Base-by-base conservation (phyloP, 306 rosid genomes). In the Cicer cuneatum region DNA sequence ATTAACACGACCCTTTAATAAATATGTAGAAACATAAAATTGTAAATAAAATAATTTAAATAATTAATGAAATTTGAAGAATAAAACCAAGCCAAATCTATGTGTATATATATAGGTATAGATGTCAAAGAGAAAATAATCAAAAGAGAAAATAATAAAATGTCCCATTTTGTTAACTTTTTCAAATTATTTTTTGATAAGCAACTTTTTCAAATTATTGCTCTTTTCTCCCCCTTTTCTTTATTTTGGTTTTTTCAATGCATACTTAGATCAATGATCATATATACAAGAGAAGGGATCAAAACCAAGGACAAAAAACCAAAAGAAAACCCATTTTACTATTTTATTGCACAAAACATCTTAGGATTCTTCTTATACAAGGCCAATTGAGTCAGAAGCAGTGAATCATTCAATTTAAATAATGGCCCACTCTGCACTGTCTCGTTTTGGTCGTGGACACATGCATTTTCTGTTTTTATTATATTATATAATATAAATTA, bases 281-380 rank as follows among this genome's bases (percentile, higher is more conserved):
- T 21, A 21, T 1, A 41, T 42, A 40, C 11, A 45, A 58, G 65
- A 43, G 45, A 81, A 74, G 62, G 60, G 69, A 64, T 71, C 35
- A 71, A 75, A 52, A 45, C 0, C 8, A 48, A 58, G 6, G 64
- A 58, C 58, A 73, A 80, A 80, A 8, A 53, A 39, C 47, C 64
- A 75, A 69, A 61, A 69, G 52, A 46, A 75, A 69, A 69, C 37
- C 24, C 24, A 21, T 21, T 57, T 69, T 75, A 41, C 54, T 72
- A 72, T 74, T 74, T 75, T 75, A 41, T 69, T 81, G 65, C 42
- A 49, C n/a, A 70, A 68, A 70, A 57, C 79, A 83, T 79, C 78
- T 53, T 83, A 75, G 81, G 86, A 83, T 83, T 83, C 86, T 75
- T 83, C 76, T 75, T 68, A 61, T 53, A 21, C 24, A 47, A 72